phyloP scores from a whole-genome alignment of 805 yeast species.

The Metschnikowia colocasiae region DNA sequence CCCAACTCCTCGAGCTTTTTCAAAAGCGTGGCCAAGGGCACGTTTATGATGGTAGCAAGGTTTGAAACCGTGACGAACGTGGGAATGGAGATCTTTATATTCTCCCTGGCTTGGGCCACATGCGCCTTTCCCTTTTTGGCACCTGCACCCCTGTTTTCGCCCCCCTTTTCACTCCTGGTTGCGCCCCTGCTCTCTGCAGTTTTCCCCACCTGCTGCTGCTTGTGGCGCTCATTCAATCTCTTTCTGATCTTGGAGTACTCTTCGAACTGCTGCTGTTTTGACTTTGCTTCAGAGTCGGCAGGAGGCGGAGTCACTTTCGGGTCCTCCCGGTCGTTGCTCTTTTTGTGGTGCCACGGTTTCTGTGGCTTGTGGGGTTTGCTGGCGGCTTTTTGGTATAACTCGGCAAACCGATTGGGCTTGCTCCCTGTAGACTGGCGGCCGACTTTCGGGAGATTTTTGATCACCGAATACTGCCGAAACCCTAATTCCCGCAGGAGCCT shows the following conservation, averaged over 20 bases:
- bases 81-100: slow-evolving; percentile 52
- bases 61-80: slow-evolving; percentile 76
- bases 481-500: background rate
- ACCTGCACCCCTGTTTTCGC: background rate
- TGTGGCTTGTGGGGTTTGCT: background rate
- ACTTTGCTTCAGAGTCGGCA: background rate
- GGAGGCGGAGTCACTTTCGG: background rate
- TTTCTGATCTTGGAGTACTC: slow-evolving; percentile 19
- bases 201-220: slow-evolving; percentile 11
- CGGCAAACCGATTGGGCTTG: slow-evolving; percentile 36
- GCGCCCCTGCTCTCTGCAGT: background rate
- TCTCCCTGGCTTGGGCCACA: slow-evolving; percentile 6
- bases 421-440: slow-evolving; percentile 17
- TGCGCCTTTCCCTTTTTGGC: background rate
- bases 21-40: slow-evolving; percentile 59
- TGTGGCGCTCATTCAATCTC: slow-evolving; percentile 18
- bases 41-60: slow-evolving; percentile 65
- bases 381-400: slow-evolving; percentile 17
- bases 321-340: background rate
- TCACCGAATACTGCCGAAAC: slow-evolving; percentile 12
- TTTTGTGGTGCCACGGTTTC: slow-evolving; percentile 1
- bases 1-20: slow-evolving; percentile 63
- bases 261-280: slow-evolving; percentile 11
- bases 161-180: background rate
- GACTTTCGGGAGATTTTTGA: slow-evolving; percentile 28